Percentiles rank a stretch among this genome's conserved stretches.
Evolutionary conservation across 768 basidiomycete genomes (phyloP).

Genomic region (Termitomyces eurrhizus): DNA sequence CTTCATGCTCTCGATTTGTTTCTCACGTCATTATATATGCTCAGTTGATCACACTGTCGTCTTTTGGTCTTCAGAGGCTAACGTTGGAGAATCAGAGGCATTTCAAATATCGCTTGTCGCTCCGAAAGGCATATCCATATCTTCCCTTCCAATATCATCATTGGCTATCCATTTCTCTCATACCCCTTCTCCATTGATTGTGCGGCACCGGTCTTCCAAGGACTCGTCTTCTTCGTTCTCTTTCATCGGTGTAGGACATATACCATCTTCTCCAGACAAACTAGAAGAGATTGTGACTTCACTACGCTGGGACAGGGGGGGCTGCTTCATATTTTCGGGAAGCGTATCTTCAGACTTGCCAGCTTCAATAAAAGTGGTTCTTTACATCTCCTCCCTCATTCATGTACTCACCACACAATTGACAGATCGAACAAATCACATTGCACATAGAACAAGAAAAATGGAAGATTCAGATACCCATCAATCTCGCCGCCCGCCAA

Average conservation of each 20-base stretch:
- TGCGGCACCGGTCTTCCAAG: conserved; percentile 38
- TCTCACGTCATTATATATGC: conserved; percentile 2
- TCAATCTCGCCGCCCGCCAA: conserved; percentile 38
- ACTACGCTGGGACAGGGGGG: conserved; percentile 57
- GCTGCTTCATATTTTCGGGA: conserved; percentile 57
- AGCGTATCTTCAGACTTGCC: conserved; percentile 49
- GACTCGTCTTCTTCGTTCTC: conserved; percentile 25
- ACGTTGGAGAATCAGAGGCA: conserved; percentile 55
- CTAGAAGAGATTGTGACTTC: conserved; percentile 29
- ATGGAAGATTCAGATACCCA: conserved; percentile 67
- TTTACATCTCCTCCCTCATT: neutral
- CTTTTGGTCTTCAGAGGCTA: conserved; percentile 68
- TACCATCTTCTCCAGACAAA: conserved; percentile 20
- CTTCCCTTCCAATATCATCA: conserved; percentile 56
- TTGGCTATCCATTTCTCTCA: conserved; percentile 58
- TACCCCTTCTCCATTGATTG: conserved; percentile 39
- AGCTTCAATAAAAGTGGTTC: conserved; percentile 47
- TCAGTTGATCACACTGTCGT: conserved; percentile 62
- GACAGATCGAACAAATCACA: conserved; percentile 43
- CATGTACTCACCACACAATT: conserved; percentile 17
- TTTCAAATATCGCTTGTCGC: conserved; percentile 74
- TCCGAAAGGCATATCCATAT: conserved; percentile 43
- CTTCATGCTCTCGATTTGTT: conserved; percentile 2
- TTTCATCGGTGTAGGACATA: conserved; percentile 44
- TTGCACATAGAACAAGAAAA: conserved; percentile 52